These are phyloP conservation scores for Arctium lappa DNA, from an alignment of 129 eudicot genomes.

Conservation along the genomic window DNA sequence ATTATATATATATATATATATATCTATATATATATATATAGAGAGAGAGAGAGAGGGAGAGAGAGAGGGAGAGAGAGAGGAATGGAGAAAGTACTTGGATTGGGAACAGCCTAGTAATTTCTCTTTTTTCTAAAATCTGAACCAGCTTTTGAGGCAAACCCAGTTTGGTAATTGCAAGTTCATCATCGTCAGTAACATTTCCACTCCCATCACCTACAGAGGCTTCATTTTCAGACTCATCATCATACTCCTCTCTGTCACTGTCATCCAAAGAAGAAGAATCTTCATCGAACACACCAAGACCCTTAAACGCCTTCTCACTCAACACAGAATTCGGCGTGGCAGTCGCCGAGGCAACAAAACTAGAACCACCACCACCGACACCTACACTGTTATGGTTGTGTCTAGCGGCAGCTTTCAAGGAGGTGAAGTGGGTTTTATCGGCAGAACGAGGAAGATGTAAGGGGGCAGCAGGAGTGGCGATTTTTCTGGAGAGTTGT, in stretches of 20 bases:
- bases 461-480: slow-evolving; percentile 29
- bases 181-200: slow-evolving; percentile 41
- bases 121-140: slow-evolving; percentile 60
- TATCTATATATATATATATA: neutral
- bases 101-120: slow-evolving; percentile 80
- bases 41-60: neutral
- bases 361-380: slow-evolving; percentile 24
- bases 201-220: neutral
- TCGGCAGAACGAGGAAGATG: slow-evolving; percentile 40
- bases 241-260: slow-evolving; percentile 34
- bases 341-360: slow-evolving; percentile 66
- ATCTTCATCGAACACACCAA: slow-evolving; percentile 54
- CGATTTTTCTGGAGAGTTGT: slow-evolving; percentile 42
- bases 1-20: neutral
- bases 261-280: slow-evolving; percentile 35
- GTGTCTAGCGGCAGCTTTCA: slow-evolving; percentile 11
- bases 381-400: slow-evolving; percentile 1
- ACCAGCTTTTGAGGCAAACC: slow-evolving; percentile 89
- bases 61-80: neutral
- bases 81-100: slow-evolving; percentile 55
- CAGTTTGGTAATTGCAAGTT: slow-evolving; percentile 54
- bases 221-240: slow-evolving; percentile 16
- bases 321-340: slow-evolving; percentile 82
- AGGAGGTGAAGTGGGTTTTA: slow-evolving; percentile 33
- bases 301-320: slow-evolving; percentile 85